Conservation (phyloP, 2,329 filamentous ascomycete genomes). For the Clonostachys rosea region DNA sequence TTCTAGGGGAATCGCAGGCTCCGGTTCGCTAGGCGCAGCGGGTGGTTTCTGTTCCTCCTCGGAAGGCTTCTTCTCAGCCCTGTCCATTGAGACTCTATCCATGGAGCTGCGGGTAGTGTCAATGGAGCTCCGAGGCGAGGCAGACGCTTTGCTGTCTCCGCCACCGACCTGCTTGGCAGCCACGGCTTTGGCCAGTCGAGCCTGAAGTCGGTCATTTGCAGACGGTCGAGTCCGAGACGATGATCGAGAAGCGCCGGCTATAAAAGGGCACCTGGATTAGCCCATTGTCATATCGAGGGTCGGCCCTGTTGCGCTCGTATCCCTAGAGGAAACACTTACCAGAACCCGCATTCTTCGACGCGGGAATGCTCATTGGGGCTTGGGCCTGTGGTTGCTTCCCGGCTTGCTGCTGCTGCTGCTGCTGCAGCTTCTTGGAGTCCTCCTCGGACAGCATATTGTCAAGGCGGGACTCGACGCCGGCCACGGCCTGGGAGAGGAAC, state of each 20-base stretch:
- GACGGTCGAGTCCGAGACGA: conserved; percentile 62
- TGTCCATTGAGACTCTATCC: conserved; percentile 19
- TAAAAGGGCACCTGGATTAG: conserved; percentile 1
- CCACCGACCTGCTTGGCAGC: conserved; percentile 51
- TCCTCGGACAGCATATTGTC: conserved; percentile 88
- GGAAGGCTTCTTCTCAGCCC: conserved; percentile 1
- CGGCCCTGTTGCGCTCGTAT: too few species aligned
- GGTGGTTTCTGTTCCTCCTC: not conserved
- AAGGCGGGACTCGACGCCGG: conserved; percentile 87
- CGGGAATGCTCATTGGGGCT: conserved; percentile 6
- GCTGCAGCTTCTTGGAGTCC: conserved; percentile 22
- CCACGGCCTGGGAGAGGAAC: conserved; percentile 85
- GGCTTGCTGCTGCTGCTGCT: conserved; percentile 12
- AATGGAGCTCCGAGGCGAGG: conserved; percentile 29
- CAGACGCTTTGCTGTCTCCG: conserved; percentile 37
- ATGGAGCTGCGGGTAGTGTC: conserved; percentile 20
- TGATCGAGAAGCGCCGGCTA: conserved; percentile 48
- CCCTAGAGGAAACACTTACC: conserved; percentile 10
- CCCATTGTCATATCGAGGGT: not conserved
- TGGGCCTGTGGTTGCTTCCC: conserved; percentile 20
- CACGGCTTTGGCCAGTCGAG: conserved; percentile 82
- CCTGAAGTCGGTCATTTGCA: conserved; percentile 80
- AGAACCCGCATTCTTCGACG: conserved; percentile 11
- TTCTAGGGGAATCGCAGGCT: not conserved
- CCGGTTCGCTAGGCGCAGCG: not conserved